Evolutionary conservation across 2,329 filamentous ascomycete species (phyloP), one percentile per base, ranked within the genome.

Genomic region (Neonectria magnoliae): DNA sequence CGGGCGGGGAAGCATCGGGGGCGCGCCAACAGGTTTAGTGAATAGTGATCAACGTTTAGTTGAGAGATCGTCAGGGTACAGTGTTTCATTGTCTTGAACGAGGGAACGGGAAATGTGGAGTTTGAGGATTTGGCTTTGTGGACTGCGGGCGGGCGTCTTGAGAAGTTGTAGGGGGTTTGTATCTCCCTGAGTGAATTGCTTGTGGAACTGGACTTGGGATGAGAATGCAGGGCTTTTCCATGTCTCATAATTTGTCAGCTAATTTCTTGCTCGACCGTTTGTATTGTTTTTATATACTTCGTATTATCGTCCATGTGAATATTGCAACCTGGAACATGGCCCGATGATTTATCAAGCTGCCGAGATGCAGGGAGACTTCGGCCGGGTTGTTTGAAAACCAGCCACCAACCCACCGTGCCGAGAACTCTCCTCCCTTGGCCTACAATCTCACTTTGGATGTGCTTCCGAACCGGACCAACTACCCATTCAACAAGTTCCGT

Each of bases 31-130:
- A n/a, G 14, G 56, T 51, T 38, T 38, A n/a, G 36, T 38, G 36
- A 38, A 38, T 42, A 22, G 29, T 22, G 47, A 59, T 59, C 56
- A 59, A 31, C 47, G 18, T 16, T n/a, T n/a, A 41, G 42, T 3
- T 51, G 56, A 31, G 3, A 33, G 56, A 58, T 58, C 45, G 44
- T 44, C 36, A 58, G 36, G 47, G 56, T 27, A 25, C 44, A 38
- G 33, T 57, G 57, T 59, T 53, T 59, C 57, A 59, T 41, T 18
- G 7, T 38, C 56, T 25, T 38, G 36, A 29, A 42, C 44, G 25
- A 38, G 18, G 36, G 10, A 29, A 48, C 42, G 9, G 20, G 33
- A 22, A 22, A 36, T 57, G 54, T 48, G 54, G 54, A 47, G 54
- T 47, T 33, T 22, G 16, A 10, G 31, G 11, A 33, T 36, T 16